A percentile compares a stretch with the other conserved stretches of the same genome.
Evolutionary conservation across 2,329 filamentous ascomycete species (phyloP).

Genomic region (Penicillium expansum): DNA sequence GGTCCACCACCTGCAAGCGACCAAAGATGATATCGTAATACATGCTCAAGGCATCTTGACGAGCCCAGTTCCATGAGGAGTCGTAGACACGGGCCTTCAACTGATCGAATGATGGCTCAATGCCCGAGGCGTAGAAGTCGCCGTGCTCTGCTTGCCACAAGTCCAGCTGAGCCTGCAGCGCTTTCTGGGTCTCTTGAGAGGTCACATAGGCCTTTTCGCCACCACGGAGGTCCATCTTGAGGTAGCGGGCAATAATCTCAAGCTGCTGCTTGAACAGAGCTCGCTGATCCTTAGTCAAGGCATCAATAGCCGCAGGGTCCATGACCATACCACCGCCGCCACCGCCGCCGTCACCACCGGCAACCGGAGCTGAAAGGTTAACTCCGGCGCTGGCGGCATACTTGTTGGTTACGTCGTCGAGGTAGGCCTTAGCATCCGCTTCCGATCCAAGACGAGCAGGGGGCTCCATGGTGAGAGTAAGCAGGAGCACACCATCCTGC

Average conservation of each 20-base stretch:
- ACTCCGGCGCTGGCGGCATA: conserved; percentile 83
- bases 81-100: conserved; percentile 96
- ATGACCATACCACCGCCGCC: conserved; percentile 93
- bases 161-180: conserved; percentile 89
- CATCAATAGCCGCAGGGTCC: conserved; percentile 95
- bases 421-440: conserved; percentile 83
- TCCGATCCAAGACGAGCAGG: conserved; percentile 84
- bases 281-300: conserved; percentile 93
- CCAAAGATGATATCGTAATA: conserved; percentile 99
- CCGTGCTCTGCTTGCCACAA: conserved; percentile 94
- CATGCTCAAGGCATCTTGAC: conserved; percentile 96
- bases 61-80: conserved; percentile 98
- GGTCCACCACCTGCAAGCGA: conserved; percentile 84
- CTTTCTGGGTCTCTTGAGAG: conserved; percentile 78
- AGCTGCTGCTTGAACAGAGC: conserved; percentile 98
- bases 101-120: conserved; percentile 88
- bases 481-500: conserved; percentile 84
- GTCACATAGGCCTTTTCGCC: conserved; percentile 90
- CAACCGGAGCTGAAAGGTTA: conserved; percentile 69
- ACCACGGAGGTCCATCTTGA: conserved; percentile 95
- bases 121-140: conserved; percentile 91
- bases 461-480: conserved; percentile 92
- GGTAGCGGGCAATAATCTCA: conserved; percentile 88
- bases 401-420: conserved; percentile 85
- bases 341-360: conserved; percentile 69